These are phyloP conservation scores for Fraxinus sp. DNA, from an alignment of 305 asterid species.

Conservation along the genomic window DNA sequence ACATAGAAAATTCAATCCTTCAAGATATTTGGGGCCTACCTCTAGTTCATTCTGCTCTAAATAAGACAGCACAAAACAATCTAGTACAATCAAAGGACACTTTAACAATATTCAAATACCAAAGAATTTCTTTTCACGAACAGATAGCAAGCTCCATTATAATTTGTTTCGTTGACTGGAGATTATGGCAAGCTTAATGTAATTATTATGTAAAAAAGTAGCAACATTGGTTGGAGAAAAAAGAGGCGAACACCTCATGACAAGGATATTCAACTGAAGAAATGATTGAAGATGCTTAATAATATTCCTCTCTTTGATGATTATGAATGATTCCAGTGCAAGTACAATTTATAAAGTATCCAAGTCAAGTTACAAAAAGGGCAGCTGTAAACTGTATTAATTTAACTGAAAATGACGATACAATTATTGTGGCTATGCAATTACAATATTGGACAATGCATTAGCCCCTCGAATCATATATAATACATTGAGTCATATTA, in stretches of 20 bases:
- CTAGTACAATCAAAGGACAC: neutral
- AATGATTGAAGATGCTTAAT: constrained; percentile 5
- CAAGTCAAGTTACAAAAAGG: neutral
- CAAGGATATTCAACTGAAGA: constrained; percentile 3
- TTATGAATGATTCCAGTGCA: constrained; percentile 15
- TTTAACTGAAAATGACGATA: constrained; percentile 36
- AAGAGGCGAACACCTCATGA: neutral
- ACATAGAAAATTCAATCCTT: neutral
- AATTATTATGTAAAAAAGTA: neutral
- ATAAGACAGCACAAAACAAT: neutral
- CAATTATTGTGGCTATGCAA: constrained; percentile 42
- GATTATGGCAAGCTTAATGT: neutral
- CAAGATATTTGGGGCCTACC: neutral
- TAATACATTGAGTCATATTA: constrained; percentile 38
- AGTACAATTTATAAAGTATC: constrained; percentile 5
- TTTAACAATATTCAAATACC: neutral
- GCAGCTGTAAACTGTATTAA: constrained; percentile 32
- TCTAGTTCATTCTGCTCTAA: neutral
- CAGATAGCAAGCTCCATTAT: constrained; percentile 1
- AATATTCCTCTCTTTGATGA: constrained; percentile 6
- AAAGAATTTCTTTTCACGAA: neutral
- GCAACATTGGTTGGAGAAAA: neutral
- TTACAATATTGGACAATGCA: constrained; percentile 35
- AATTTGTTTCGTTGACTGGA: neutral
- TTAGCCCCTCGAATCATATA: constrained; percentile 38